Evolutionary conservation across 1,284 basidiomycete genomes (phyloP).

Genomic region (Puccinia hordei): DNA sequence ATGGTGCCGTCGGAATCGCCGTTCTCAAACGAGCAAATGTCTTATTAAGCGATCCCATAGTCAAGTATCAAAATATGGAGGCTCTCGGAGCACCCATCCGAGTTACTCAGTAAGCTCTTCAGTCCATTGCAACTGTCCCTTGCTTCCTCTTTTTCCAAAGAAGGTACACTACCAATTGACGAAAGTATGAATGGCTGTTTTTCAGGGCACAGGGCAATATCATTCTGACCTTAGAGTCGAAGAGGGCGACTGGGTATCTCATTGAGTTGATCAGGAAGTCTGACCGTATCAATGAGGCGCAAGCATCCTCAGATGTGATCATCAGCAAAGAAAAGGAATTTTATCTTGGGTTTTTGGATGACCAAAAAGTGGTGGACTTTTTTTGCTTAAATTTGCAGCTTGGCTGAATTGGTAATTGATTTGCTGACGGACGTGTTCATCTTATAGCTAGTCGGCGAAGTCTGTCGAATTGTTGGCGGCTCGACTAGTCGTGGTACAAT

Average conservation of each 20-base stretch:
- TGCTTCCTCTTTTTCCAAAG: not conserved
- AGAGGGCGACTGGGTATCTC: constrained; percentile 29
- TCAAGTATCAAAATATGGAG: constrained; percentile 10
- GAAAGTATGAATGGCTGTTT: not conserved
- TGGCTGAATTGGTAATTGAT: not conserved
- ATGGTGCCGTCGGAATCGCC: constrained; percentile 43
- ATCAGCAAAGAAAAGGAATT: constrained; percentile 45
- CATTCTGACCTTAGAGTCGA: constrained; percentile 30
- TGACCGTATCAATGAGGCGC: not conserved
- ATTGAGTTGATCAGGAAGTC: constrained; percentile 20
- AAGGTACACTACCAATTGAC: not conserved
- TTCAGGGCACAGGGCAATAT: constrained; percentile 45
- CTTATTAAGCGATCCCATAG: not conserved
- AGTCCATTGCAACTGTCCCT: no score
- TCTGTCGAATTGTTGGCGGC: constrained; percentile 42
- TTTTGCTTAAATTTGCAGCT: not conserved
- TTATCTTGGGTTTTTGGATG: constrained; percentile 35
- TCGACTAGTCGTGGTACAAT: constrained; percentile 37
- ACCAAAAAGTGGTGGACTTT: not conserved
- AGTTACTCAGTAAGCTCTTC: constrained; percentile 22
- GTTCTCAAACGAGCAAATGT: not conserved
- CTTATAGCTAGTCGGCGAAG: constrained; percentile 19
- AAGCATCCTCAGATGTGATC: not conserved
- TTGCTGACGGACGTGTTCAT: not conserved
- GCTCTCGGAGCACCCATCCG: constrained; percentile 26